Percentiles rank a stretch among this genome's conserved stretches.
Evolutionary conservation across 495 filamentous ascomycete genomes (phyloP).

Genomic region (Aspergillus sparsus): DNA sequence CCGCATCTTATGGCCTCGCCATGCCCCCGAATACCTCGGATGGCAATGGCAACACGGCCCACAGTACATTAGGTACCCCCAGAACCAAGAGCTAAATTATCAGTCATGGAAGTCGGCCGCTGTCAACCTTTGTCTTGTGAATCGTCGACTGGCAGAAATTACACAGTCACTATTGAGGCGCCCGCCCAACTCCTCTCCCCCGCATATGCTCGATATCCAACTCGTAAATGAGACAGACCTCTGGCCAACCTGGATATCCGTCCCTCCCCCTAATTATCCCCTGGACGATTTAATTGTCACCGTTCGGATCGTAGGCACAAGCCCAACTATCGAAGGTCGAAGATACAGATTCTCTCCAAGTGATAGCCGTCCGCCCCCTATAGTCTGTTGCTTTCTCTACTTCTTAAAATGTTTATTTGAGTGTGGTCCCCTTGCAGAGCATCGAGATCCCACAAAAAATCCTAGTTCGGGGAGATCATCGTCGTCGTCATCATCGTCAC

Average conservation of each 20-base stretch:
- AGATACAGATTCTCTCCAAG: neutral
- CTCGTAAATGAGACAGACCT: conserved; percentile 9
- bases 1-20: neutral
- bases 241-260: conserved; percentile 4
- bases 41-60: neutral
- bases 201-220: conserved; percentile 1
- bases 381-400: conserved; percentile 9
- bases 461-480: too few species aligned
- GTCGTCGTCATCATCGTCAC: too few species aligned
- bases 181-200: neutral
- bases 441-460: neutral
- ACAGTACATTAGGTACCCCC: neutral
- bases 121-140: conserved; percentile 2
- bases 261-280: neutral
- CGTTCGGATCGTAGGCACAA: conserved; percentile 1
- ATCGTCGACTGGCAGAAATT: conserved; percentile 5
- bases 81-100: neutral
- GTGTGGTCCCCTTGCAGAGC: conserved; percentile 3
- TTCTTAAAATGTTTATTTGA: conserved; percentile 6
- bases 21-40: neutral
- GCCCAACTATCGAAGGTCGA: conserved; percentile 6
- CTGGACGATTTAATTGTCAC: conserved; percentile 3
- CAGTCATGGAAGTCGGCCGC: neutral
- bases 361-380: conserved; percentile 2
- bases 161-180: neutral